Evolutionary conservation across 345 rosid species (phyloP), one percentile per base, ranked within the genome.

Genomic region (Citrus hindsii): DNA sequence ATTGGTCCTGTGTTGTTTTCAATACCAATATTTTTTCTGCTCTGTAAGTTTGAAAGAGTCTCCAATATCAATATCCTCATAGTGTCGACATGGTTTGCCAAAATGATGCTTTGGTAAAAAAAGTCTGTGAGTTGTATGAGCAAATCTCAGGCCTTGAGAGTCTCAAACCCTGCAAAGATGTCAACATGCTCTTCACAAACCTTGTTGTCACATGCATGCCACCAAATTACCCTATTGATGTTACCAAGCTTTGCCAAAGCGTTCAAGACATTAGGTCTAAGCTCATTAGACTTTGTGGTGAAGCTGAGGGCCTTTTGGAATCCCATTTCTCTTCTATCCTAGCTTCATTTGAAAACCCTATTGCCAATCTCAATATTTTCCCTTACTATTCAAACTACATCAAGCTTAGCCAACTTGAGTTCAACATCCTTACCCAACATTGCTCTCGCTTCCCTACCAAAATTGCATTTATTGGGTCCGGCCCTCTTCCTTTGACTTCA

Each of bases 401-500:
- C 58, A 92, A 95, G 69, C 96, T 95, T 21, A 83, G 90, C 90
- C 89, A 78, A 56, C 98, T 95, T 0, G 98, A 93, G 64, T 89
- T 82, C 87, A 79, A 79, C 71, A 85, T 93, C 59, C 92, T 93
- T 2, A 68, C 33, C 65, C 84, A 90, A 33, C 89, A 87, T 82
- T 74, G 40, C 67, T 48, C 87, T 0, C 59, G 6, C 69, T 82
- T 75, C 58, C 97, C 92, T 7, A 80, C 13, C 83, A 86, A 80
- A n/a, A 75, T 95, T 13, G 98, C 98, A 69, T 95, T 95, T 42
- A 67, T 95, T 32, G 98, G 98, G 35, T 95, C 98, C 3, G 98
- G 98, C 30, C 97, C 98, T 19, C 93, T 95, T 22, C 98, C 98
- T 6, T 85, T 95, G 7, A 91, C 98, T 27, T 89, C 98, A 0